A percentile compares a stretch with the other conserved stretches of the same genome.
phyloP scores from a whole-genome alignment of 805 yeast genomes.

The Nakazawaea wyomingensis region DNA sequence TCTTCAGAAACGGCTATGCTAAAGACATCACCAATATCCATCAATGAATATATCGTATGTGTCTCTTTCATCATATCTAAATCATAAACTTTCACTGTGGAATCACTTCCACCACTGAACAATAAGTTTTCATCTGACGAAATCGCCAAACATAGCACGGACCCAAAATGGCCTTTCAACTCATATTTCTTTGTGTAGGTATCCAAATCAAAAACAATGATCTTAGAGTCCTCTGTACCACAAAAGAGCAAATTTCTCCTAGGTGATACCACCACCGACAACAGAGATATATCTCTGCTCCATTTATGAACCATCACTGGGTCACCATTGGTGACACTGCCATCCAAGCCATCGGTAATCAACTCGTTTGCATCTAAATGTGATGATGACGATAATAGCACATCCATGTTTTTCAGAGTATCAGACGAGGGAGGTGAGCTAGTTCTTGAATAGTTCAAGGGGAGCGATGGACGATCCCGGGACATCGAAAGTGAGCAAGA shows the following conservation, averaged over 20 bases:
- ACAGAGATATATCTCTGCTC: constrained; percentile 67
- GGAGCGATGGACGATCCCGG: constrained; percentile 1
- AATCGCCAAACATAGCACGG: constrained; percentile 66
- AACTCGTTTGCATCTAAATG: too few species aligned
- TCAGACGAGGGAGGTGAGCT: neutral
- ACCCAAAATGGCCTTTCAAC: constrained; percentile 61
- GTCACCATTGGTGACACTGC: constrained; percentile 6
- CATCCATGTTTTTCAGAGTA: neutral
- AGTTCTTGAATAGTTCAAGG: constrained; percentile 2
- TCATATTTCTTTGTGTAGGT: constrained; percentile 53
- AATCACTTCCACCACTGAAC: constrained; percentile 87
- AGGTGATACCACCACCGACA: constrained; percentile 66
- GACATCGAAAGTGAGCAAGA: neutral
- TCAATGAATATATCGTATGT: constrained; percentile 74
- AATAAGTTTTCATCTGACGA: constrained; percentile 51
- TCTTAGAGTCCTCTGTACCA: constrained; percentile 85
- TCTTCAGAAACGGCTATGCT: constrained; percentile 66
- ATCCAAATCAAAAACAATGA: constrained; percentile 61
- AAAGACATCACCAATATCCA: constrained; percentile 92
- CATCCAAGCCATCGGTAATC: too few species aligned
- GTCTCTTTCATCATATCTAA: constrained; percentile 42
- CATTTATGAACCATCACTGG: constrained; percentile 60
- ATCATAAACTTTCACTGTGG: constrained; percentile 83
- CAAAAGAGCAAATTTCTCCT: constrained; percentile 59
- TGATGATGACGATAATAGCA: neutral